A percentile compares a stretch with the other conserved stretches of the same genome.
These are phyloP conservation scores for Suhomyces sp. DNA, from an alignment of 805 yeast genomes.

Conservation along the genomic window DNA sequence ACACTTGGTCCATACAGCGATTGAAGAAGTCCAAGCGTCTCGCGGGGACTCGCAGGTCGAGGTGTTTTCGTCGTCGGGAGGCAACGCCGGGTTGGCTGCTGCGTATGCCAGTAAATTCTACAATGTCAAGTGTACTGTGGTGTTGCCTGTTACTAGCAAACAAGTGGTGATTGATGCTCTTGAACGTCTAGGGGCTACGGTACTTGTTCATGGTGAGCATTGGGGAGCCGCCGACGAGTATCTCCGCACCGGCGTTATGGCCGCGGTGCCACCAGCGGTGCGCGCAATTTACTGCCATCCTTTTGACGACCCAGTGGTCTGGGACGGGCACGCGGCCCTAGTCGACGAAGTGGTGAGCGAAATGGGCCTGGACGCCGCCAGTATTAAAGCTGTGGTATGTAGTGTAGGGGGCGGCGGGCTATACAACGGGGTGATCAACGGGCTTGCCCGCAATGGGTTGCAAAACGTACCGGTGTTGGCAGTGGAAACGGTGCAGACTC, in stretches of 20 bases:
- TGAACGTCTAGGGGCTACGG: slow-evolving; percentile 20
- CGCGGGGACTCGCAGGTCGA: slow-evolving; percentile 14
- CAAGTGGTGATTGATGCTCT: slow-evolving; percentile 18
- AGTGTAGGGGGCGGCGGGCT: slow-evolving; percentile 38
- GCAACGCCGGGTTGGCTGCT: slow-evolving; percentile 36
- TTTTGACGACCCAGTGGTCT: slow-evolving; percentile 26
- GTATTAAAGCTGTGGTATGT: slow-evolving; percentile 27
- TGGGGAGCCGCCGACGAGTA: slow-evolving; percentile 34
- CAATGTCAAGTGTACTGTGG: slow-evolving; percentile 27
- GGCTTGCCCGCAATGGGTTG: slow-evolving; percentile 16
- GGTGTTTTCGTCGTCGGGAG: slow-evolving; percentile 32
- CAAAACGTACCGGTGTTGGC: slow-evolving; percentile 22
- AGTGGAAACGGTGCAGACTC: slow-evolving; percentile 27
- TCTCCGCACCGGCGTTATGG: slow-evolving; percentile 16
- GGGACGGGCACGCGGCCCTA: slow-evolving; percentile 30
- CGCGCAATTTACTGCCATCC: slow-evolving; percentile 32
- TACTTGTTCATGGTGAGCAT: slow-evolving; percentile 22
- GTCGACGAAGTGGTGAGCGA: slow-evolving; percentile 23
- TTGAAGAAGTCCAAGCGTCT: background rate
- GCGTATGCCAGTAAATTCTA: slow-evolving; percentile 24
- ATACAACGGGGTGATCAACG: slow-evolving; percentile 26
- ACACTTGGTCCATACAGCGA: slow-evolving; percentile 2
- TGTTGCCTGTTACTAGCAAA: slow-evolving; percentile 21
- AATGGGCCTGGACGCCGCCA: slow-evolving; percentile 11
- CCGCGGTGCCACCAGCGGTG: slow-evolving; percentile 7